These are phyloP conservation scores for Tuber borchii DNA, from an alignment of 495 filamentous ascomycete genomes.

Conservation along the genomic window DNA sequence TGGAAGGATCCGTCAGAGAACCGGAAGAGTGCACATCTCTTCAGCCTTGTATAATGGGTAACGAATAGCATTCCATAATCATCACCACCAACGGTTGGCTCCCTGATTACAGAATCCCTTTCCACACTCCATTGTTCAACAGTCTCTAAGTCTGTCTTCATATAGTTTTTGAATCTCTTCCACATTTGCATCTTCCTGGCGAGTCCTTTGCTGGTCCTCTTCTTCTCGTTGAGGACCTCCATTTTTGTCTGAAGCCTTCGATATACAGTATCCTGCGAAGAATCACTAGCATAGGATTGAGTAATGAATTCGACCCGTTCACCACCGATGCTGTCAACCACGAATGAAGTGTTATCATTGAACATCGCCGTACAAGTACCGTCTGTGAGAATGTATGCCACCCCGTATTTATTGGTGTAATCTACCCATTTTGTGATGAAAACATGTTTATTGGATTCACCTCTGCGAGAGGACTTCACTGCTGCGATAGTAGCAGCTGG, in stretches of 20 bases:
- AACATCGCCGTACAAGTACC: conserved; percentile 78
- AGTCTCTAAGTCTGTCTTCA: conserved; percentile 52
- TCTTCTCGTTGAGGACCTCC: conserved; percentile 62
- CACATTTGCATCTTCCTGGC: conserved; percentile 67
- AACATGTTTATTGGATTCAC: conserved; percentile 32
- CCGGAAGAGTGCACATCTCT: conserved; percentile 37
- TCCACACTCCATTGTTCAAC: conserved; percentile 45
- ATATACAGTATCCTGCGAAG: conserved; percentile 33
- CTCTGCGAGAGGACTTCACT: conserved; percentile 28
- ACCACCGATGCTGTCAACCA: conserved; percentile 55
- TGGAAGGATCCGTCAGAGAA: conserved; percentile 83
- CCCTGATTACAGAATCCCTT: conserved; percentile 65
- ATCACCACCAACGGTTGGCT: conserved; percentile 77
- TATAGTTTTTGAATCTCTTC: conserved; percentile 91
- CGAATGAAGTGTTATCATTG: conserved; percentile 56
- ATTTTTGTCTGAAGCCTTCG: conserved; percentile 60
- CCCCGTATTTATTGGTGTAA: conserved; percentile 82
- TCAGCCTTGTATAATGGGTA: conserved; percentile 36
- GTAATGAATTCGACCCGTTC: conserved; percentile 41
- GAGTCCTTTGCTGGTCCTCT: conserved; percentile 59
- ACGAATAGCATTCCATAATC: conserved; percentile 51
- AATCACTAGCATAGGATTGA: conserved; percentile 46
- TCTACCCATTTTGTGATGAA: conserved; percentile 90
- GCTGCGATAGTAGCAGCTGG: conserved; percentile 32
- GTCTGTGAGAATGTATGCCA: conserved; percentile 79